These are phyloP conservation scores for Ceratocystis destructans DNA, from an alignment of 2,329 filamentous ascomycete genomes.

Conservation along the genomic window DNA sequence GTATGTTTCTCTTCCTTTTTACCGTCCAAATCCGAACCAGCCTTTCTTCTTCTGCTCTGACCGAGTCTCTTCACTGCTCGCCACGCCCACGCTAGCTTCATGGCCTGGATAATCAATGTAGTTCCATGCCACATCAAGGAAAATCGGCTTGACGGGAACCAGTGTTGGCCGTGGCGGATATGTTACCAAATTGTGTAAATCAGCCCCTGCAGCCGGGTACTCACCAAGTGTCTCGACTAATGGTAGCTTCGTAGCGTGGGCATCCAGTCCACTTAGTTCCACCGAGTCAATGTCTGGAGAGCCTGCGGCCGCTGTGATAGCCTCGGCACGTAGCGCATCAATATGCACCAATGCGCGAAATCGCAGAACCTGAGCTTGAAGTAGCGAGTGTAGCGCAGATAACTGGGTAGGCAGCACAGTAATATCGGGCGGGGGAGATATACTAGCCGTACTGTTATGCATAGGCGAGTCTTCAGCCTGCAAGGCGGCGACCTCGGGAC, in stretches of 20 bases:
- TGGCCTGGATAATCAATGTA: slow-evolving; percentile 83
- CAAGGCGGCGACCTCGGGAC: slow-evolving; percentile 36
- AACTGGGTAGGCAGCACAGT: slow-evolving; percentile 48
- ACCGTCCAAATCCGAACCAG: slow-evolving; percentile 63
- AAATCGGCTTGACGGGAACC: slow-evolving; percentile 85
- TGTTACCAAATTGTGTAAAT: slow-evolving; percentile 67
- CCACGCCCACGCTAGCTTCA: slow-evolving; percentile 21
- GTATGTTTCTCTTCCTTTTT: slow-evolving; percentile 14
- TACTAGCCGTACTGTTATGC: slow-evolving; percentile 23
- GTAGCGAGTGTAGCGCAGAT: slow-evolving; percentile 43
- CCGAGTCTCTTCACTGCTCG: slow-evolving; percentile 27
- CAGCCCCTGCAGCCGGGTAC: slow-evolving; percentile 53
- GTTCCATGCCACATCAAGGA: slow-evolving; percentile 94
- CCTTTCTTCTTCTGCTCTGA: slow-evolving; percentile 47
- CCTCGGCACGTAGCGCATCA: slow-evolving; percentile 45
- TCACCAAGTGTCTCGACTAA: slow-evolving; percentile 62
- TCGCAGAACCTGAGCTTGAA: slow-evolving; percentile 61
- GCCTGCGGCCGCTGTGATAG: slow-evolving; percentile 28
- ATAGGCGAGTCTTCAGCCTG: slow-evolving; percentile 23
- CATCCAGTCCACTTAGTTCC: neutral
- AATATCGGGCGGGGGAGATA: slow-evolving; percentile 46
- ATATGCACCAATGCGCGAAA: slow-evolving; percentile 79
- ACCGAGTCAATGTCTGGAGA: too few species aligned
- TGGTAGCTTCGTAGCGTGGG: slow-evolving; percentile 30
- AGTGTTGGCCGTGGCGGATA: slow-evolving; percentile 69